Conservation (phyloP, 2,329 filamentous ascomycete genomes). For the Curvularia verruculosa region DNA sequence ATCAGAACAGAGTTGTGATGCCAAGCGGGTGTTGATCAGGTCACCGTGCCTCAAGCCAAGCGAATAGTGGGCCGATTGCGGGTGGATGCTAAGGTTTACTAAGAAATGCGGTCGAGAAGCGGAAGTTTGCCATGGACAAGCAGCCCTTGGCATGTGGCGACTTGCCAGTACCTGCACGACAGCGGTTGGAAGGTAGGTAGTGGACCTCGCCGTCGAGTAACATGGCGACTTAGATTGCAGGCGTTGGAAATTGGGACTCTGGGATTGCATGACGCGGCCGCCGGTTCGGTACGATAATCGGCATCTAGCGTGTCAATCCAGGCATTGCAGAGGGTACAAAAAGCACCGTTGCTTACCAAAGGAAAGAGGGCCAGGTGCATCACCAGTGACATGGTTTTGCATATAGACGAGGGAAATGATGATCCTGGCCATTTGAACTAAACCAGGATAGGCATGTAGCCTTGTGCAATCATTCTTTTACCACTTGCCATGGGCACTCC, state of each 20-base stretch:
- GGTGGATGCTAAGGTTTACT: constrained; percentile 1
- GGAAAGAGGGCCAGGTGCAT: neutral
- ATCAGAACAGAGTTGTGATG: neutral
- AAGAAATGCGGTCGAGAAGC: constrained; percentile 7
- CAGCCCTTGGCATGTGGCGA: neutral
- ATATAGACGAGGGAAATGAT: neutral
- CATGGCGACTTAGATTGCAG: neutral
- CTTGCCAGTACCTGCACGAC: neutral
- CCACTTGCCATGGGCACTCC: neutral
- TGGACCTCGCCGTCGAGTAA: neutral
- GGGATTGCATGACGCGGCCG: neutral
- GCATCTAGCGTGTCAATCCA: neutral
- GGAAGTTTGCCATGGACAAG: neutral
- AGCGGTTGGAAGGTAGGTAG: neutral
- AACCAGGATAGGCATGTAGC: neutral
- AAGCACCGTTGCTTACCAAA: constrained; percentile 1
- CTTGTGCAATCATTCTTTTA: neutral
- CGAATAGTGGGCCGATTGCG: constrained; percentile 1
- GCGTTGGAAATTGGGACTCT: neutral
- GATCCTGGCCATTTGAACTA: neutral
- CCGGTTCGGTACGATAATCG: neutral
- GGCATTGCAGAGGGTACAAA: neutral
- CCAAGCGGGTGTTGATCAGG: constrained; percentile 3
- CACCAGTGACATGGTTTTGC: neutral
- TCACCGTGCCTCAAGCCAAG: constrained; percentile 9